Base-by-base conservation (phyloP, 1,284 basidiomycete species). In the Malassezia nana region DNA sequence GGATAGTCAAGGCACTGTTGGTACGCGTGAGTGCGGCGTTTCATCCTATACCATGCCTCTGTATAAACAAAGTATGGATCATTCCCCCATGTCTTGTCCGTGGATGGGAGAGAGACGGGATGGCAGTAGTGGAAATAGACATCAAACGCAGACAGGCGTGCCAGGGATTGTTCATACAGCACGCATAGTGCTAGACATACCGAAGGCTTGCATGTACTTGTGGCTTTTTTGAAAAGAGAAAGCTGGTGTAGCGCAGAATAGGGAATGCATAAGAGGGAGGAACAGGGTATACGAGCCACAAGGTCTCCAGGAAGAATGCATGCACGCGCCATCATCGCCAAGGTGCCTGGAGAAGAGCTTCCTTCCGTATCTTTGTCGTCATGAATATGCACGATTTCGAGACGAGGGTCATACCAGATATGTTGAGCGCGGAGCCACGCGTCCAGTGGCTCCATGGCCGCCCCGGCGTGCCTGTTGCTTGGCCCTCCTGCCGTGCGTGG, bases 111-210 rank as follows among this genome's bases (percentile, higher is more conserved):
- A 1, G 50, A 45, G 1, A 66, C 56, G 6, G 33, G 43, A 4
- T 60, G 60, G 1, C 67, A 58, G 39, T 56, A 59, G 7, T 46
- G 35, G 8, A 69, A 12, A 16, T 65, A 69, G 1, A 57, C 57
- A 15, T 46, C 31, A 32, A 66, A 69, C 1, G 26, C 20, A 1
- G 65, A 67, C 15, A 15, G 5, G 8, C 35, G n/a, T 0, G 59
- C 62, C 1, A 64, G 45, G 18, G 50, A 39, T 8, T 52, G 57
- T 41, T 69, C 67, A 42, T 65, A 66, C 9, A 65, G 47, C 6
- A 69, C 48, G 39, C 63, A 63, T 30, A 69, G 56, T 0, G 65
- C 60, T 3, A 69, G 59, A 31, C 63, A 59, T 10, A 66, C 46
- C 0, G 32, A 28, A 16, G 33, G 33, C 7, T 42, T 38, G 12